These are phyloP conservation scores for Nemania diffusa DNA, from an alignment of 2,329 filamentous ascomycete species.

Conservation along the genomic window DNA sequence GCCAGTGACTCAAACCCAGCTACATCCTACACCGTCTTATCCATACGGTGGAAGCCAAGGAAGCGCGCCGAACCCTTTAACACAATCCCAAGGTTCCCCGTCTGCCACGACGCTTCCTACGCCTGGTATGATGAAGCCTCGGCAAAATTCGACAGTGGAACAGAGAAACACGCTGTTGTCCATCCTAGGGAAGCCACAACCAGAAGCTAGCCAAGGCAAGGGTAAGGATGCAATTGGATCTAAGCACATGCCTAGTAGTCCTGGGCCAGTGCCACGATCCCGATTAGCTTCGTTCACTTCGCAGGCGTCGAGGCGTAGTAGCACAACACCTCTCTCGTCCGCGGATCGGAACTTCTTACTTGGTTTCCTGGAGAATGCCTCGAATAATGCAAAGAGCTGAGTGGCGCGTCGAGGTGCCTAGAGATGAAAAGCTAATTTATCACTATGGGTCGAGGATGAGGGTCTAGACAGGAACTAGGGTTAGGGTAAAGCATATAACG, in stretches of 20 bases:
- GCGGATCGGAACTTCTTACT: constrained; percentile 81
- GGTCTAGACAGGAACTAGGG: background rate
- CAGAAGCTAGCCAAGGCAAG: constrained; percentile 44
- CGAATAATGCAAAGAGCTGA: constrained; percentile 53
- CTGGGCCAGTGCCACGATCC: constrained; percentile 47
- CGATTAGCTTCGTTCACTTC: constrained; percentile 59
- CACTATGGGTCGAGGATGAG: background rate
- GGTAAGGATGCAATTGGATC: constrained; percentile 46
- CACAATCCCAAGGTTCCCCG: constrained; percentile 45
- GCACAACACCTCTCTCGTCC: constrained; percentile 69
- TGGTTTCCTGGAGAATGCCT: constrained; percentile 73
- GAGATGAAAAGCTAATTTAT: background rate
- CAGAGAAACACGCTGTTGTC: constrained; percentile 65
- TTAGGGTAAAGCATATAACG: background rate
- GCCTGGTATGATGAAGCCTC: constrained; percentile 47
- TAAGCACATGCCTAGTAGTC: constrained; percentile 37
- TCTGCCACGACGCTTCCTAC: constrained; percentile 45
- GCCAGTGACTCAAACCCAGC: constrained; percentile 34
- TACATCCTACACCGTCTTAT: constrained; percentile 38
- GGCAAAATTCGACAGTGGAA: constrained; percentile 53
- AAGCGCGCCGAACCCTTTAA: constrained; percentile 41
- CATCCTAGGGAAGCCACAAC: constrained; percentile 66
- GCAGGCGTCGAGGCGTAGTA: constrained; percentile 56
- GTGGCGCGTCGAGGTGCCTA: background rate
- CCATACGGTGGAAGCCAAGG: constrained; percentile 40